Percentiles rank a stretch among this genome's conserved stretches.
These are phyloP conservation scores for Neoboletus magnificus DNA, from an alignment of 768 basidiomycete genomes.

Conservation along the genomic window DNA sequence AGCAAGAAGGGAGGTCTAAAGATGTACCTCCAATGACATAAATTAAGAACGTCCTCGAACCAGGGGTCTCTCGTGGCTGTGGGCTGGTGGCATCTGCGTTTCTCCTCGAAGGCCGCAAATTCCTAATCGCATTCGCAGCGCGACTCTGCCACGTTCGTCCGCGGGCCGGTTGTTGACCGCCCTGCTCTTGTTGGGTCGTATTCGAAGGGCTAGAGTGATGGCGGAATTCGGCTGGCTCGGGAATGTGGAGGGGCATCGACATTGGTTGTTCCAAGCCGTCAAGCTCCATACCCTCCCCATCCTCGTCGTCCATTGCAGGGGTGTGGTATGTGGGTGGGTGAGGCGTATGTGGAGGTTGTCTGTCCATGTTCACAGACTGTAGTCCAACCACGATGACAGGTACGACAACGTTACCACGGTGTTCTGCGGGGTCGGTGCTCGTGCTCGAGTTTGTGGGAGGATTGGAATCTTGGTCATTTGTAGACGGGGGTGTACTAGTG, in stretches of 20 bases:
- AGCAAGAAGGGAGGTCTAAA: not conserved
- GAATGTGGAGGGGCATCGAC: slow-evolving; percentile 26
- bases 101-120: slow-evolving; percentile 42
- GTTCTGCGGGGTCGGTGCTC: slow-evolving; percentile 19
- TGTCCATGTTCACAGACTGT: slow-evolving; percentile 62
- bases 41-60: slow-evolving; percentile 72
- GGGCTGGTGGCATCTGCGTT: slow-evolving; percentile 19
- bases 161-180: slow-evolving; percentile 22
- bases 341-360: slow-evolving; percentile 27
- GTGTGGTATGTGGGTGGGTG: slow-evolving; percentile 12
- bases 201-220: slow-evolving; percentile 13
- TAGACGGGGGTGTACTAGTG: slow-evolving; percentile 1
- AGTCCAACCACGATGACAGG: slow-evolving; percentile 84
- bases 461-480: slow-evolving; percentile 15
- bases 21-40: slow-evolving; percentile 80
- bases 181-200: slow-evolving; percentile 14
- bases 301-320: slow-evolving; percentile 20
- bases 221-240: slow-evolving; percentile 23
- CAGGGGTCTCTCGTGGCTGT: slow-evolving; percentile 21
- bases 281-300: slow-evolving; percentile 27
- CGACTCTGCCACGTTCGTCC: slow-evolving; percentile 56
- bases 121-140: slow-evolving; percentile 60
- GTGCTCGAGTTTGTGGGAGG: slow-evolving; percentile 15
- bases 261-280: slow-evolving; percentile 26
- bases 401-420: slow-evolving; percentile 51